Percentiles rank a stretch among this genome's conserved stretches.
Conservation (phyloP, 345 rosid species). For the Bruguiera gymnorhiza region DNA sequence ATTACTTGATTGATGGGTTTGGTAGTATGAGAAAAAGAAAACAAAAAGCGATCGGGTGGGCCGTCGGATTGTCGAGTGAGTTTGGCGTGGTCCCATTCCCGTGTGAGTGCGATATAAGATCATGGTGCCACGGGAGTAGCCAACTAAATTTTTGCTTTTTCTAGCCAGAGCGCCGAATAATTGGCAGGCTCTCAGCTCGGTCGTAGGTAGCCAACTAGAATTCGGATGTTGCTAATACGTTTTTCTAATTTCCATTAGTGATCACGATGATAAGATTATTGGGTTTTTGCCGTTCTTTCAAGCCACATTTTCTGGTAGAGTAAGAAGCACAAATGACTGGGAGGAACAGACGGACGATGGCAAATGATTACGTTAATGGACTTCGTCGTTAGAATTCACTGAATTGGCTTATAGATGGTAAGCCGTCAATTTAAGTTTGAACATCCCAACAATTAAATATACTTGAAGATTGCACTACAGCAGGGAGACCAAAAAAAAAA, state of each 20-base stretch:
- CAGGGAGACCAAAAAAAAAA: no score
- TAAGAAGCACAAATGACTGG: background rate
- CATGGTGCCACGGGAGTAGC: background rate
- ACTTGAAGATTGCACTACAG: no score
- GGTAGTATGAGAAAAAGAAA: no score
- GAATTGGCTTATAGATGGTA: no score
- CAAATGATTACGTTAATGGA: background rate
- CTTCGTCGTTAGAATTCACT: constrained; percentile 8
- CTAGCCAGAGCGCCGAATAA: no score
- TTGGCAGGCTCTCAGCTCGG: no score
- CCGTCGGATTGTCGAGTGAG: constrained; percentile 1
- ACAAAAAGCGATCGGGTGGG: background rate
- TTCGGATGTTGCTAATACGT: background rate
- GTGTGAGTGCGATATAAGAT: constrained; percentile 5
- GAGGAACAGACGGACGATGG: background rate
- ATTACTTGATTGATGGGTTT: no score
- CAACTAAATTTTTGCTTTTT: background rate
- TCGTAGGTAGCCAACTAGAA: background rate
- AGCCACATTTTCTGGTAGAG: no score
- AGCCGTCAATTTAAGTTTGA: no score
- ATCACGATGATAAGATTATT: background rate
- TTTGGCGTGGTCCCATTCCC: background rate
- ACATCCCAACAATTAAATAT: no score
- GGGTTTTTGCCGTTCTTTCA: no score
- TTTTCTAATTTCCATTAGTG: background rate